Evolutionary conservation across 2,329 filamentous ascomycete species (phyloP).

Genomic region (Colletotrichum sp.): DNA sequence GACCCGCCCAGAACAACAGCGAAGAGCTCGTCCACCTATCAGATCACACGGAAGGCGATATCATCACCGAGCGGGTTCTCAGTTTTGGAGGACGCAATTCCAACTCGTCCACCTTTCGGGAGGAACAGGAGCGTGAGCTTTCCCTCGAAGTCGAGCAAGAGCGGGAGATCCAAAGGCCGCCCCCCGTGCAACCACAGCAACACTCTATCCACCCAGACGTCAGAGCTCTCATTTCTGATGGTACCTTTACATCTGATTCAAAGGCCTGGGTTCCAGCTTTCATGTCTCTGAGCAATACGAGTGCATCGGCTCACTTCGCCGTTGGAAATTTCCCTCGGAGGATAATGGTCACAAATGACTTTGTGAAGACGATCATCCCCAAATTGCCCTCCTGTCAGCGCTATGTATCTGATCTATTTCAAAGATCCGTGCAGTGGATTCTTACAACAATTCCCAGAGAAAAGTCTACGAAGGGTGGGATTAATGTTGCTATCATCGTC

Average conservation of each 20-base stretch:
- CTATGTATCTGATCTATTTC: slow-evolving; percentile 46
- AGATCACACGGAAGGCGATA: background rate
- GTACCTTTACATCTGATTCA: slow-evolving; percentile 30
- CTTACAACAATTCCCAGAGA: no score
- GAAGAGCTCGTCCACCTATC: background rate
- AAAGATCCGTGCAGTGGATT: slow-evolving; percentile 61
- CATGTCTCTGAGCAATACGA: slow-evolving; percentile 41
- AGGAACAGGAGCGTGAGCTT: slow-evolving; percentile 74
- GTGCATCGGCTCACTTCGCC: slow-evolving; percentile 38
- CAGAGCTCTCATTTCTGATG: slow-evolving; percentile 39
- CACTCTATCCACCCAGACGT: slow-evolving; percentile 53
- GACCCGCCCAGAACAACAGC: slow-evolving; percentile 28
- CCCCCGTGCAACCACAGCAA: slow-evolving; percentile 34
- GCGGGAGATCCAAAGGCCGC: slow-evolving; percentile 55
- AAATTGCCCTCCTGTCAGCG: background rate
- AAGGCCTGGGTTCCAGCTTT: slow-evolving; percentile 51
- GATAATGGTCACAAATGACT: slow-evolving; percentile 57
- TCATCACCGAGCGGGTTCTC: slow-evolving; percentile 31
- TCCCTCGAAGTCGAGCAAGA: slow-evolving; percentile 68
- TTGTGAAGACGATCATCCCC: slow-evolving; percentile 46
- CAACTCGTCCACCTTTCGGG: slow-evolving; percentile 48
- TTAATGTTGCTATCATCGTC: slow-evolving; percentile 48
- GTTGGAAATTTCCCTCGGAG: slow-evolving; percentile 37
- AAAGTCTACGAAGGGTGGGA: no score
- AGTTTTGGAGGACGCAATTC: slow-evolving; percentile 38